Evolutionary conservation across 1,284 basidiomycete genomes (phyloP).

Genomic region (Trichosporon coremiiforme): DNA sequence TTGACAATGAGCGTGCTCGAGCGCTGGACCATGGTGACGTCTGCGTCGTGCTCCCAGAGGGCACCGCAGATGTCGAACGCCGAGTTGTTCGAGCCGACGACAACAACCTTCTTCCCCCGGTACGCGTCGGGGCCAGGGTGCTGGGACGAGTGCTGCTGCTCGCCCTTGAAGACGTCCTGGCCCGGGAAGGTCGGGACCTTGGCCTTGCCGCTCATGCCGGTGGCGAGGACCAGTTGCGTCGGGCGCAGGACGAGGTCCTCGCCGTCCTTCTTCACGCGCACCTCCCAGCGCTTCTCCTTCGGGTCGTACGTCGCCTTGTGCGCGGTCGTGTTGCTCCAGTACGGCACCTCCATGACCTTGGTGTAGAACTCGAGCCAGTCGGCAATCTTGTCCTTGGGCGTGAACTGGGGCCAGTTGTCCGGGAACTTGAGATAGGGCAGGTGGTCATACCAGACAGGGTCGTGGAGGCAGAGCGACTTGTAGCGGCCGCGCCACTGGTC

Average conservation of each 20-base stretch:
- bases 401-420: constrained; percentile 63
- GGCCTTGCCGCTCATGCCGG: constrained; percentile 32
- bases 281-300: constrained; percentile 57
- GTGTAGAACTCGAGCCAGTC: constrained; percentile 49
- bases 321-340: constrained; percentile 58
- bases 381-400: constrained; percentile 59
- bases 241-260: constrained; percentile 61
- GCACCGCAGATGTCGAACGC: constrained; percentile 31
- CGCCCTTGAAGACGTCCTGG: constrained; percentile 61
- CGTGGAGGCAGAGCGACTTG: constrained; percentile 64
- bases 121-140: constrained; percentile 58
- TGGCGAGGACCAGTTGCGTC: constrained; percentile 34
- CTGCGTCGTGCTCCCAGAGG: constrained; percentile 56
- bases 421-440: constrained; percentile 60
- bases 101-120: constrained; percentile 55
- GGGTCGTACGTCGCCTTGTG: constrained; percentile 57
- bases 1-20: constrained; percentile 59
- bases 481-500: constrained; percentile 60
- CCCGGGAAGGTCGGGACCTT: constrained; percentile 31
- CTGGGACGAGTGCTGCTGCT: constrained; percentile 61
- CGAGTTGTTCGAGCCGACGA: constrained; percentile 34
- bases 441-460: constrained; percentile 60
- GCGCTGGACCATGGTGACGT: constrained; percentile 57
- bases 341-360: constrained; percentile 42
- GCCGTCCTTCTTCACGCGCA: constrained; percentile 57